These are phyloP conservation scores for Kwoniella shandongensis DNA, from an alignment of 768 basidiomycete species.

Conservation along the genomic window DNA sequence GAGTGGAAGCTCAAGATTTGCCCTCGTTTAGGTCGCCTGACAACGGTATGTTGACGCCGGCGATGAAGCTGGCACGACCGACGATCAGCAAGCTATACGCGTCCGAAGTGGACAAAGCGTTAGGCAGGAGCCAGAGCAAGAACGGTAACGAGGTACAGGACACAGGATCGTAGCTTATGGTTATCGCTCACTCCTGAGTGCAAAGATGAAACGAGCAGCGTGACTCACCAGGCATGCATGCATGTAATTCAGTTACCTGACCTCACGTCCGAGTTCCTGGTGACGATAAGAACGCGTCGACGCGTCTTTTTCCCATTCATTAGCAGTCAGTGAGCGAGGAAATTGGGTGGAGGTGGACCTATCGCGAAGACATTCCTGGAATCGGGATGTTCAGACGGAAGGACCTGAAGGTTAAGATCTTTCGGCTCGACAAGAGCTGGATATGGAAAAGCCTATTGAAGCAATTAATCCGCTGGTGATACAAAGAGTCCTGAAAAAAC, in stretches of 20 bases:
- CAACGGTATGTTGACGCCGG: conserved; percentile 48
- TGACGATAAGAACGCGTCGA: too few species aligned
- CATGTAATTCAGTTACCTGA: too few species aligned
- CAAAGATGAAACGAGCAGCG: too few species aligned
- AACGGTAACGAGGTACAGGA: not conserved
- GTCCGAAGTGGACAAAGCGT: conserved; percentile 32
- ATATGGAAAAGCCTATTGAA: conserved; percentile 1
- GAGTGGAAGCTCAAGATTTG: not conserved
- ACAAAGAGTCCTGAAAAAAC: not conserved
- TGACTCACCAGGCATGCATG: too few species aligned
- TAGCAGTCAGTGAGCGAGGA: too few species aligned
- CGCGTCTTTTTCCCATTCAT: too few species aligned
- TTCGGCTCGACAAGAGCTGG: not conserved
- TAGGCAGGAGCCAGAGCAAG: not conserved
- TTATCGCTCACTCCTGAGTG: not conserved
- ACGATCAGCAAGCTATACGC: conserved; percentile 34
- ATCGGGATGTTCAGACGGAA: too few species aligned
- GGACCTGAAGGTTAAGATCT: too few species aligned
- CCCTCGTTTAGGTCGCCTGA: conserved; percentile 41
- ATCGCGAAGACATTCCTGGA: too few species aligned
- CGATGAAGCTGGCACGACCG: conserved; percentile 48
- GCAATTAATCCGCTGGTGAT: too few species aligned
- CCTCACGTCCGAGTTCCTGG: too few species aligned
- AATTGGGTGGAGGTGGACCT: too few species aligned
- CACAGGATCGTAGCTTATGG: not conserved